Base-by-base conservation (phyloP, 768 basidiomycete species). In the Ephemerocybe angulata region DNA sequence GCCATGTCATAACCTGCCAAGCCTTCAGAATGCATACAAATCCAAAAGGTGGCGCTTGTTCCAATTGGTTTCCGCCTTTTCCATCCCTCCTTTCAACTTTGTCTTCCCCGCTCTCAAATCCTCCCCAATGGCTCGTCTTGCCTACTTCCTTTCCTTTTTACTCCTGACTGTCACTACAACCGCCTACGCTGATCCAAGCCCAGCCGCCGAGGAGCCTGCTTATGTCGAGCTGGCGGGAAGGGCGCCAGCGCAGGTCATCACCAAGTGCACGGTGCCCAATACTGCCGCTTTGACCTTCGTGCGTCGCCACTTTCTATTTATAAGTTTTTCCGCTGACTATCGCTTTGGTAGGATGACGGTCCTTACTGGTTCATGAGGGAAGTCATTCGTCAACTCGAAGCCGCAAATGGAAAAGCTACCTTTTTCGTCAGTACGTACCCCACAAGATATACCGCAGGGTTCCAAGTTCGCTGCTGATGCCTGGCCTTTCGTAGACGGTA, bases 281-380 rank as follows among this genome's bases (percentile, higher is more conserved):
- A 75, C 71, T 6, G 74, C 61, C 22, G 76, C 75, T 12, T 56
- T 76, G 17, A 76, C 74, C 13, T 76, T 77, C 48, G 73, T 75
- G 50, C 41, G 72, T 67, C 8, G n/a, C 28, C n/a, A 24, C 31
- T n/a, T 10, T 43, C 12, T 19, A 53, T 13, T 42, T 29, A 33
- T 48, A 13, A 11, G 2, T 22, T 27, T 19, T 40, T 50, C 44
- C 37, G 31, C 17, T 40, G 48, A 13, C 33, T 31, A 12, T 19
- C 22, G 24, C 3, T 21, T 43, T 12, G 43, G 22, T 48, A 72
- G 70, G 72, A 73, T 56, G 73, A 73, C 55, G 72, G 73, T 1
- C 72, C 73, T 10, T 72, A 60, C 38, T 19, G 59, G 6, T 71
- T 70, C 25, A 42, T 70, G 70, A 52, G 66, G 22, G 67, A 73